phyloP scores from a whole-genome alignment of 2,329 filamentous ascomycete species.

The Kalmusia sp. region DNA sequence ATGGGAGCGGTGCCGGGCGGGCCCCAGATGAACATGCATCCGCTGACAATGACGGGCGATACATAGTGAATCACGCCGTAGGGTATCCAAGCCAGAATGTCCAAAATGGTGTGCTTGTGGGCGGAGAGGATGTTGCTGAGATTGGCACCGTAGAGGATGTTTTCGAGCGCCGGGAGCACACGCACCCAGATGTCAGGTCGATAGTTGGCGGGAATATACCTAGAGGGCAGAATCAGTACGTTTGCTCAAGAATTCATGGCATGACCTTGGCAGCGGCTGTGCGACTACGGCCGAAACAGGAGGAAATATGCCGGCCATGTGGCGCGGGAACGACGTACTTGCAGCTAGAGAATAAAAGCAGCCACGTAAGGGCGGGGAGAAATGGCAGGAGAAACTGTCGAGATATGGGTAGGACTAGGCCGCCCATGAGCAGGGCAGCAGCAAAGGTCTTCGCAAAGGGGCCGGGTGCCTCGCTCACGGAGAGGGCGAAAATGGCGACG shows the following conservation, averaged over 20 bases:
- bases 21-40: conserved; percentile 84
- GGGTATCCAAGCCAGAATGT: conserved; percentile 90
- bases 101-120: conserved; percentile 82
- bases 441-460: conserved; percentile 79
- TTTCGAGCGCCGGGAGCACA: conserved; percentile 91
- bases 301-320: conserved; percentile 7
- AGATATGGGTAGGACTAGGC: conserved; percentile 82
- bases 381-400: conserved; percentile 92
- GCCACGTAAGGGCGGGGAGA: conserved; percentile 82
- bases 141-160: conserved; percentile 95
- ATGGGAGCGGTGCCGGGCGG: conserved; percentile 85
- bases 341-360: conserved; percentile 91
- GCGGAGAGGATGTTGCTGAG: conserved; percentile 94
- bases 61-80: conserved; percentile 93
- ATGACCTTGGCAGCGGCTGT: conserved; percentile 10
- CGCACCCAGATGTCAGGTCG: conserved; percentile 95
- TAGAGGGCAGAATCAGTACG: conserved; percentile 48
- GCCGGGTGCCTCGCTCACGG: conserved; percentile 79
- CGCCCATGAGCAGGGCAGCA: conserved; percentile 69
- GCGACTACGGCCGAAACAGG: conserved; percentile 16
- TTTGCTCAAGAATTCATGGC: conserved; percentile 19
- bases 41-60: conserved; percentile 79
- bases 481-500: conserved; percentile 81
- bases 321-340: conserved; percentile 68
- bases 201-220: conserved; percentile 88